Base-by-base conservation (phyloP, 83 land plant species). In the Diphasiastrum complanatum region DNA sequence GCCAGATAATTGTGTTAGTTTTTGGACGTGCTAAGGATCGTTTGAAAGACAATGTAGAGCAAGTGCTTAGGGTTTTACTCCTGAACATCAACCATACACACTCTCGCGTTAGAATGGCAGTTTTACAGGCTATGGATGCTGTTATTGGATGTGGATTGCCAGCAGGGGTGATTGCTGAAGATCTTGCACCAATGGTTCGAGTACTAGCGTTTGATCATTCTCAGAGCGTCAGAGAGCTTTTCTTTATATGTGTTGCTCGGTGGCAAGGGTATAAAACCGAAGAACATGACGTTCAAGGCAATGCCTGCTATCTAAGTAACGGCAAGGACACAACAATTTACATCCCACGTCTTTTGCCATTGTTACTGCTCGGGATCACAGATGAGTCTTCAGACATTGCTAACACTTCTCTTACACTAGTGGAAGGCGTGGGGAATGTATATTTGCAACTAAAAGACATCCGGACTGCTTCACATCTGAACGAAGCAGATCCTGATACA, bases 71-170 rank as follows among this genome's bases (percentile, higher is more conserved):
- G 6, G 58, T 25, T 11, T n/a, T 54, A 28, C 34, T 54, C 33
- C 29, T n/a, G 4, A 54, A 54, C 29, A 30, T 54, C 29, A 5
- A 4, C 3, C 58, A 54, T 51, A 23, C 35, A 32, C 22, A 16
- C 25, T 53, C 63, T 32, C 77, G 69, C 75, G 77, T 74, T 0
- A 45, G 77, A 33, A 60, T 69, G 38, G 77, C 77, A 1, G 75
- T 56, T 5, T 47, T 74, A 18, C 50, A 69, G 43, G 77, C 68
- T 12, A 61, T 74, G 20, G 56, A 74, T 69, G 75, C 46, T n/a
- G 75, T 74, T 46, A 75, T 74, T 11, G 45, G 38, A 47, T 68
- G 66, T 36, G 77, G 74, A 24, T 63, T 74, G 23, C 55, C 67
- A n/a, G 77, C 68, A 50, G 52, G 51, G 6, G 62, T 47, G 33